Evolutionary conservation across 2,329 filamentous ascomycete genomes (phyloP).

Genomic region (Elsinoe ampelina): DNA sequence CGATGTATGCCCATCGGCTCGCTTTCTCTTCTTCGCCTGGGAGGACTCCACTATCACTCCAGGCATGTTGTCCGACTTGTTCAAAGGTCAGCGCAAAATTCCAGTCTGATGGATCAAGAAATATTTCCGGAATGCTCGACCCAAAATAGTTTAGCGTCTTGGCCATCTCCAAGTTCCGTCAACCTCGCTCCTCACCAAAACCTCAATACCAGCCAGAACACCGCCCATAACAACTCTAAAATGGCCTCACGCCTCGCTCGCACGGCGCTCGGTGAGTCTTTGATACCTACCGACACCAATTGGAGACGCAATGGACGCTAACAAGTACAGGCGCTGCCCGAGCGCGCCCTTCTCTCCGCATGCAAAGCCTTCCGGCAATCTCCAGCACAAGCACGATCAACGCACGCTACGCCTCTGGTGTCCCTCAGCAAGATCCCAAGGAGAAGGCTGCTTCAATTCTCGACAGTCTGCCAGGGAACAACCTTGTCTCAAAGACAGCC

Average conservation of each 20-base stretch:
- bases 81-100: not conserved
- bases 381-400: slow-evolving; percentile 56
- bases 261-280: slow-evolving; percentile 79
- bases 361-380: slow-evolving; percentile 67
- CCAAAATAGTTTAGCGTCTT: slow-evolving; percentile 6
- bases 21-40: slow-evolving; percentile 36
- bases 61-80: slow-evolving; percentile 27
- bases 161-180: not conserved
- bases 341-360: slow-evolving; percentile 66
- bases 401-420: slow-evolving; percentile 53
- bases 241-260: slow-evolving; percentile 98
- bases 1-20: slow-evolving; percentile 21
- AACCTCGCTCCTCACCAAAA: slow-evolving; percentile 20
- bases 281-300: slow-evolving; percentile 18
- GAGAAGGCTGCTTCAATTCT: slow-evolving; percentile 94
- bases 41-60: slow-evolving; percentile 21
- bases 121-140: slow-evolving; percentile 8
- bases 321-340: slow-evolving; percentile 66
- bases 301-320: slow-evolving; percentile 30
- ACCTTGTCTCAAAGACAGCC: slow-evolving; percentile 87
- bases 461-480: slow-evolving; percentile 86
- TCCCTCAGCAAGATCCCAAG: slow-evolving; percentile 82
- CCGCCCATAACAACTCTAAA: slow-evolving; percentile 46
- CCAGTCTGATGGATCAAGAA: not conserved
- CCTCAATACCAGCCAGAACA: slow-evolving; percentile 19